phyloP scores from a whole-genome alignment of 2,329 filamentous ascomycete species.

The Ceratocystiopsis sp. region DNA sequence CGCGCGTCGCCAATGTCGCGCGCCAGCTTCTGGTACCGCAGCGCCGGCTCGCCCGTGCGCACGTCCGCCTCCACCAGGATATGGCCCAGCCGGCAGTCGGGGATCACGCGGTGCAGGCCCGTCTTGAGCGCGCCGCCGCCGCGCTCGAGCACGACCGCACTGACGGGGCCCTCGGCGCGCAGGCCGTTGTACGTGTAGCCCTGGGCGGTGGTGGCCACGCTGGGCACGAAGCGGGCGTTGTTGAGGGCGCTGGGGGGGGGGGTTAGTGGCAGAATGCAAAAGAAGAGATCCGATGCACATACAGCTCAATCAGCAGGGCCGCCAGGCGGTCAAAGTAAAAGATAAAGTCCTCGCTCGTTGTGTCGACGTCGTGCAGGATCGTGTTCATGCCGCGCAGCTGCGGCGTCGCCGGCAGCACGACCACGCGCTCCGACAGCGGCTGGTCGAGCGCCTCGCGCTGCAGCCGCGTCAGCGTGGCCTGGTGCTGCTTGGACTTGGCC shows the following conservation, averaged over 20 bases:
- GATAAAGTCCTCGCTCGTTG: slow-evolving; percentile 75
- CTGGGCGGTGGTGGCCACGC: slow-evolving; percentile 52
- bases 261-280: neutral
- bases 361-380: slow-evolving; percentile 66
- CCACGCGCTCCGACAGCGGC: slow-evolving; percentile 57
- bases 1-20: slow-evolving; percentile 41
- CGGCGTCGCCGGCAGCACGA: slow-evolving; percentile 56
- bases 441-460: slow-evolving; percentile 55
- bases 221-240: slow-evolving; percentile 51
- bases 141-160: slow-evolving; percentile 74
- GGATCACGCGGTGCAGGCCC: slow-evolving; percentile 75
- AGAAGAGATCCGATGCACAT: slow-evolving; percentile 4
- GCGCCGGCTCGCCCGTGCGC: slow-evolving; percentile 73
- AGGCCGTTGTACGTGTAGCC: slow-evolving; percentile 56
- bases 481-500: slow-evolving; percentile 72
- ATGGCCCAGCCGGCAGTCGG: slow-evolving; percentile 78
- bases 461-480: slow-evolving; percentile 59
- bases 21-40: slow-evolving; percentile 76
- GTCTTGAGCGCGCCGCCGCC: slow-evolving; percentile 81
- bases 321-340: slow-evolving; percentile 92
- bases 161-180: slow-evolving; percentile 52
- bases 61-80: slow-evolving; percentile 81
- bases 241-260: slow-evolving; percentile 48
- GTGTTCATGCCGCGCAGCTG: slow-evolving; percentile 84
- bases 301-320: slow-evolving; percentile 69